These are phyloP conservation scores for Apiotrichum akiyoshidainum DNA, from an alignment of 1,284 basidiomycete genomes.

Conservation along the genomic window DNA sequence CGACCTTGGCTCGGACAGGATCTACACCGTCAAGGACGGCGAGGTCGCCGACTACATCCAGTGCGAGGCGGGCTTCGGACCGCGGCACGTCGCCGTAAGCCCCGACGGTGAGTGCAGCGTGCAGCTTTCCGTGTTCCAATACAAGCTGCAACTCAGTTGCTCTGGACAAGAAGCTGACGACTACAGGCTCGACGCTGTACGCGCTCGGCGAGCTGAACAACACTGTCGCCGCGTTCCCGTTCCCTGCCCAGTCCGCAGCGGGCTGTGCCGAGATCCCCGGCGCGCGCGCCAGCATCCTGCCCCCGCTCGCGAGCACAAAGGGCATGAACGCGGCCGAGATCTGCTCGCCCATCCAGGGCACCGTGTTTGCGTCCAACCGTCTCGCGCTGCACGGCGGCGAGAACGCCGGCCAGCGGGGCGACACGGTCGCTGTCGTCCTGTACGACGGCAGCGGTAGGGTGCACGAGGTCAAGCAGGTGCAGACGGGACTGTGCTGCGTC, in stretches of 20 bases:
- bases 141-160: background rate
- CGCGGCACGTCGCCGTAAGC: constrained; percentile 41
- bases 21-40: constrained; percentile 35
- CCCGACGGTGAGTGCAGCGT: constrained; percentile 33
- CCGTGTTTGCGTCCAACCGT: constrained; percentile 48
- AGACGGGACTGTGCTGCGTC: constrained; percentile 39
- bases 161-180: background rate
- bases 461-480: constrained; percentile 34
- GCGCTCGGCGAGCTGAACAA: constrained; percentile 45
- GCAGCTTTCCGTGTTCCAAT: background rate
- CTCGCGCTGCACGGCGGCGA: constrained; percentile 36
- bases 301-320: constrained; percentile 14
- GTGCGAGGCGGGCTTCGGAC: constrained; percentile 40
- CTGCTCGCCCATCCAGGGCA: constrained; percentile 28
- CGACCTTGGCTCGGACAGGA: constrained; percentile 47
- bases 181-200: constrained; percentile 42
- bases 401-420: constrained; percentile 31
- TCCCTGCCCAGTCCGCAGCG: constrained; percentile 17
- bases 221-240: constrained; percentile 36
- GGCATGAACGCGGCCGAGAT: constrained; percentile 46
- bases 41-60: constrained; percentile 38
- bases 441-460: constrained; percentile 27
- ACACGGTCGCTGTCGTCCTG: constrained; percentile 41
- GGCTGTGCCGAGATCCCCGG: constrained; percentile 20
- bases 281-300: constrained; percentile 28